Evolutionary conservation across 441 rosid genomes (phyloP), one percentile per base, ranked within the genome.

Genomic region (Eutrema salsugineum): DNA sequence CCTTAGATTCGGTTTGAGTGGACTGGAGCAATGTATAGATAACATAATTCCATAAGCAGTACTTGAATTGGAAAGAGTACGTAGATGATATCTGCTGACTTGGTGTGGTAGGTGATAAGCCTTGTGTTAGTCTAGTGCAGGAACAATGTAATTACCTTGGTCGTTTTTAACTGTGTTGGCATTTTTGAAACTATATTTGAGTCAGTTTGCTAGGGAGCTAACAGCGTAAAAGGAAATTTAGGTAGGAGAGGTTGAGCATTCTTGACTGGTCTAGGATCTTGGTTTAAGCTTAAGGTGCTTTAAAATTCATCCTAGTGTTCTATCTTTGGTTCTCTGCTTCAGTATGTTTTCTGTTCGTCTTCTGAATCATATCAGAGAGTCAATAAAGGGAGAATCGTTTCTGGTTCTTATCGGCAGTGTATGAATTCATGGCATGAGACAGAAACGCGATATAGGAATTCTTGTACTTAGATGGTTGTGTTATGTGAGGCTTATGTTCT

Each of bases 401-500:
- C 11, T 38, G 24, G 63, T 59, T 39, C 24, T 38, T 22, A 15
- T 36, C 46, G 8, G 44, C 27, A 38, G 30, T 57, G 36, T 63
- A 53, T 20, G 20, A 24, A 42, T n/a, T 5, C 20, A 15, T 24
- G 48, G 10, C 50, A 15, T 50, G 36, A 28, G 56, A 43, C 63
- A 43, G 40, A 17, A 12, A 70, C 48, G 6, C 3, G 8, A 44
- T 67, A 4, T 53, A 53, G 64, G 39, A 55, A 55, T 27, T 28
- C n/a, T 28, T 38, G 42, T 12, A n/a, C 2, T 40, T 73, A 53
- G 19, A 33, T 49, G 54, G 63, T 49, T 73, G 15, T 73, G 55
- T 15, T 61, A 43, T 35, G 27, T 42, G 53, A 57, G 47, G 54
- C 61, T 53, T 39, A 51, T 39, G 71, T 54, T 30, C 54, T 67